phyloP scores from a whole-genome alignment of 2,329 filamentous ascomycete genomes.

The Biscogniauxia sp. region DNA sequence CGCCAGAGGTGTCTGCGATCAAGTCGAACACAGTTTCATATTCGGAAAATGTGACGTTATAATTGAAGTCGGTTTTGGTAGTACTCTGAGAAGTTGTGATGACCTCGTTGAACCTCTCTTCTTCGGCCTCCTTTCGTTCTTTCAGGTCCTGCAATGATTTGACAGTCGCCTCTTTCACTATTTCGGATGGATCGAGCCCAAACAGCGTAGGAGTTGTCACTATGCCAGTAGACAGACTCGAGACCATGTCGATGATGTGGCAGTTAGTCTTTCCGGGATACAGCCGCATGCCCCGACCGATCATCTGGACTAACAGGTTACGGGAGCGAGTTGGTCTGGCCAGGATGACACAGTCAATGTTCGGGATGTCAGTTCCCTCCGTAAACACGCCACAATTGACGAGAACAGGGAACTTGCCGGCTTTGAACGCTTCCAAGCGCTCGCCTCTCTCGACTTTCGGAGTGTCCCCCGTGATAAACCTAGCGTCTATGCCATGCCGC shows the following conservation, averaged over 20 bases:
- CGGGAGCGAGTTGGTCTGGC: conserved; percentile 85
- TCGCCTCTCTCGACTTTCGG: conserved; percentile 64
- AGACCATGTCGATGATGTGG: conserved; percentile 95
- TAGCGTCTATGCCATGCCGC: conserved; percentile 74
- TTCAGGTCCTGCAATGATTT: conserved; percentile 59
- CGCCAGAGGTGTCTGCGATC: conserved; percentile 75
- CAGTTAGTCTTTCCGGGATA: conserved; percentile 80
- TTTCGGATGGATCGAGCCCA: conserved; percentile 78
- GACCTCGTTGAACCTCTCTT: conserved; percentile 29
- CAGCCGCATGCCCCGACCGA: conserved; percentile 86
- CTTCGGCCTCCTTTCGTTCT: conserved; percentile 45
- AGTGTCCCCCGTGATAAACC: conserved; percentile 83
- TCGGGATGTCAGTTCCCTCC: conserved; percentile 96
- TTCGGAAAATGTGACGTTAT: conserved; percentile 74
- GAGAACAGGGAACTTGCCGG: conserved; percentile 77
- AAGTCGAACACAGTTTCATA: conserved; percentile 92
- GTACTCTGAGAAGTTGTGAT: conserved; percentile 5
- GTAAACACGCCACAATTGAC: conserved; percentile 96
- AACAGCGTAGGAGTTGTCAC: conserved; percentile 90
- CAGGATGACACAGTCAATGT: conserved; percentile 89
- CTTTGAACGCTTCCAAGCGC: conserved; percentile 72
- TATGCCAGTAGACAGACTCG: conserved; percentile 78
- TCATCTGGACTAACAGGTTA: conserved; percentile 97
- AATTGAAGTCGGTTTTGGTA: conserved; percentile 7
- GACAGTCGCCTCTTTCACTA: conserved; percentile 66